These are phyloP conservation scores for Cladosporium sp. DNA, from an alignment of 2,329 filamentous ascomycete genomes.

Conservation along the genomic window DNA sequence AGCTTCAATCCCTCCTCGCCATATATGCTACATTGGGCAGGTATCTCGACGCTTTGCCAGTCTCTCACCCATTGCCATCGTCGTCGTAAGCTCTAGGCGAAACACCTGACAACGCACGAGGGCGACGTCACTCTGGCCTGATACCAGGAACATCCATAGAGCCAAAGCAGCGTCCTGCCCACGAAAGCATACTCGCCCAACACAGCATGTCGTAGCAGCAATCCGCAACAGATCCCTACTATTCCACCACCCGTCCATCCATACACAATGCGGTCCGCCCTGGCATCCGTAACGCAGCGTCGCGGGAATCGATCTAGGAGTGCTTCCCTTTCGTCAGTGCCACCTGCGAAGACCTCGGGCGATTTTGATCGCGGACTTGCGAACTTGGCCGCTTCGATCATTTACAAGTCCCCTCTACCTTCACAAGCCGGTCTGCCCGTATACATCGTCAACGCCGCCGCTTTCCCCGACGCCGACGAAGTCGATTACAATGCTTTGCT, in stretches of 20 bases:
- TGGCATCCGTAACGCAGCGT: slow-evolving; percentile 26
- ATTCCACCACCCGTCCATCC: neutral
- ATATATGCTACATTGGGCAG: no score
- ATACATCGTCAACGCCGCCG: slow-evolving; percentile 53
- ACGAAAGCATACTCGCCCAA: neutral
- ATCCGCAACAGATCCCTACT: neutral
- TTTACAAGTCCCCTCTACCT: slow-evolving; percentile 51
- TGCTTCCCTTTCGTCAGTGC: slow-evolving; percentile 45
- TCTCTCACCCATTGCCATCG: no score
- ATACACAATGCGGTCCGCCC: slow-evolving; percentile 27
- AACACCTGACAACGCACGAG: no score
- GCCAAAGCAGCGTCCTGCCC: neutral
- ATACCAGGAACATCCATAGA: no score
- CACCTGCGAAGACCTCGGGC: slow-evolving; percentile 41
- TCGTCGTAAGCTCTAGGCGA: neutral
- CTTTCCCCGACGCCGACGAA: slow-evolving; percentile 52
- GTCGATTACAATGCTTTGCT: slow-evolving; percentile 53
- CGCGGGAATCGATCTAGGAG: slow-evolving; percentile 23
- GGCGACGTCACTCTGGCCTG: no score
- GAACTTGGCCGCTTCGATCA: slow-evolving; percentile 47
- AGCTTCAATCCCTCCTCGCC: no score
- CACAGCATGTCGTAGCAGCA: slow-evolving; percentile 9
- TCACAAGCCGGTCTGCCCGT: slow-evolving; percentile 48
- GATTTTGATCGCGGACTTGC: slow-evolving; percentile 48
- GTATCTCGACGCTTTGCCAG: no score